Percentiles rank a stretch among this genome's conserved stretches.
phyloP scores from a whole-genome alignment of 1,139 yeast genomes.

The Scheffersomyces titani region DNA sequence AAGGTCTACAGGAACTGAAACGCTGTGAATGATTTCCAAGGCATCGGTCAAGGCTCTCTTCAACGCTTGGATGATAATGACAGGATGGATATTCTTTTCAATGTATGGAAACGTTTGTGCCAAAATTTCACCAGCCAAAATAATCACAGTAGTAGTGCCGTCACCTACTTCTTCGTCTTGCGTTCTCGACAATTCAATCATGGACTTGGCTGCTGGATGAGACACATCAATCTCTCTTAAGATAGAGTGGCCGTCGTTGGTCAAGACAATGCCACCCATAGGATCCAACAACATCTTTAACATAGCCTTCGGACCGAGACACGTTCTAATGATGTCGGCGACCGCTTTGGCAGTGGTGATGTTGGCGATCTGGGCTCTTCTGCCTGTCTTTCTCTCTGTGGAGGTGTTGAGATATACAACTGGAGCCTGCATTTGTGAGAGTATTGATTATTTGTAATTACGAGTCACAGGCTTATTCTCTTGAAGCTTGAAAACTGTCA shows the following conservation, averaged over 20 bases:
- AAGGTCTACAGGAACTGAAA: slow-evolving; percentile 82
- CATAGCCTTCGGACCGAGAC: slow-evolving; percentile 99
- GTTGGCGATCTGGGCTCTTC: slow-evolving; percentile 95
- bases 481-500: not conserved
- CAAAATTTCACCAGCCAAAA: slow-evolving; percentile 92
- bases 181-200: slow-evolving; percentile 95
- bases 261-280: slow-evolving; percentile 96
- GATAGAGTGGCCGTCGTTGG: slow-evolving; percentile 97
- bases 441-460: not conserved
- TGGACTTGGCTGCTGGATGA: slow-evolving; percentile 98
- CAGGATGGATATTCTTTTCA: slow-evolving; percentile 96
- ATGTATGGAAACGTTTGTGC: slow-evolving; percentile 94
- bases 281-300: slow-evolving; percentile 97
- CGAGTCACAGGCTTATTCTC: not conserved
- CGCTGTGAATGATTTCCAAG: slow-evolving; percentile 79
- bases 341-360: slow-evolving; percentile 99
- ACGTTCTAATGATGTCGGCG: slow-evolving; percentile 94
- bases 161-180: slow-evolving; percentile 99
- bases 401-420: slow-evolving; percentile 67
- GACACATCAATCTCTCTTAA: slow-evolving; percentile 87
- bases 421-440: slow-evolving; percentile 46
- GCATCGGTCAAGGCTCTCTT: slow-evolving; percentile 92
- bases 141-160: slow-evolving; percentile 95
- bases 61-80: slow-evolving; percentile 89
- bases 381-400: slow-evolving; percentile 92